These are phyloP conservation scores for Daldinia childiae DNA, from an alignment of 495 filamentous ascomycete species.

Conservation along the genomic window DNA sequence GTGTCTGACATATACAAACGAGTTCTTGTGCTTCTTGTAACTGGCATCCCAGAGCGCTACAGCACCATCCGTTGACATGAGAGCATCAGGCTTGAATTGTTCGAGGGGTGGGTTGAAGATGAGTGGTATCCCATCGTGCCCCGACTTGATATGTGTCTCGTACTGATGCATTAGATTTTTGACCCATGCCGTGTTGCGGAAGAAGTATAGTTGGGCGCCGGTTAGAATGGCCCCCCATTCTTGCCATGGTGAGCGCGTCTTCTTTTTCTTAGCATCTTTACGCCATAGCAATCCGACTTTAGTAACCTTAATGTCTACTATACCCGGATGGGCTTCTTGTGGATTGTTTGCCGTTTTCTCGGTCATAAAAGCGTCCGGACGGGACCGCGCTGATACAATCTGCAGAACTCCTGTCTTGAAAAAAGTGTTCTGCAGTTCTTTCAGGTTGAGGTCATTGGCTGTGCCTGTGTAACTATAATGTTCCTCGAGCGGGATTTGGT, in stretches of 20 bases:
- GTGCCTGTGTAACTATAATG: constrained; percentile 89
- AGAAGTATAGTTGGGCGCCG: constrained; percentile 95
- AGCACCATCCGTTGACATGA: constrained; percentile 91
- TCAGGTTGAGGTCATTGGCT: constrained; percentile 74
- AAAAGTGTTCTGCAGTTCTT: constrained; percentile 83
- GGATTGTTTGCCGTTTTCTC: constrained; percentile 85
- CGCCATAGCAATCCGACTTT: constrained; percentile 97
- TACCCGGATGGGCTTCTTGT: constrained; percentile 85
- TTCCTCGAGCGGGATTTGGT: constrained; percentile 92
- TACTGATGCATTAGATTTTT: constrained; percentile 88
- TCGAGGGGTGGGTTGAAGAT: constrained; percentile 89
- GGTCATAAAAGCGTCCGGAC: constrained; percentile 93
- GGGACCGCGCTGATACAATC: constrained; percentile 90
- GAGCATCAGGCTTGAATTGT: constrained; percentile 89
- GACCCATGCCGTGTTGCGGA: constrained; percentile 91
- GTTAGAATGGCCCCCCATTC: constrained; percentile 98
- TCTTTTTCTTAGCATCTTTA: constrained; percentile 94
- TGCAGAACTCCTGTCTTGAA: constrained; percentile 90
- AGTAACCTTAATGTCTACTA: constrained; percentile 96
- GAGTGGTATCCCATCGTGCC: constrained; percentile 72
- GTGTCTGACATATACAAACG: constrained; percentile 90
- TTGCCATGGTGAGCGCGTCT: constrained; percentile 94
- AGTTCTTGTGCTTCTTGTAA: constrained; percentile 97
- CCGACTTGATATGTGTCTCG: constrained; percentile 77
- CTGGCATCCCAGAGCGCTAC: constrained; percentile 85